phyloP scores from a whole-genome alignment of 2,329 filamentous ascomycete genomes.

The Pseudogymnoascus sp. region DNA sequence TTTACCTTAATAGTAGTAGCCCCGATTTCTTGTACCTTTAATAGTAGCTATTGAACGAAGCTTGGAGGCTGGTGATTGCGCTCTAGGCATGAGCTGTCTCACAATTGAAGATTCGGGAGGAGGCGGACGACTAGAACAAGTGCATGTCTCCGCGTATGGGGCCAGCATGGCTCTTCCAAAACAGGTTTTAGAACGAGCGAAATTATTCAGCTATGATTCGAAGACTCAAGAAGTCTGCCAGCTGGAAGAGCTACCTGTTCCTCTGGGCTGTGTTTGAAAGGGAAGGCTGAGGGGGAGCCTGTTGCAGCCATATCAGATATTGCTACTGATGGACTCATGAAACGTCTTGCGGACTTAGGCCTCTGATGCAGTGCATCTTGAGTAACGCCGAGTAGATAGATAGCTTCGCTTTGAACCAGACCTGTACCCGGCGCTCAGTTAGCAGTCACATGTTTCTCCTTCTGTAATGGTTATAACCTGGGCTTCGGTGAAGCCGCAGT shows the following conservation, averaged over 20 bases:
- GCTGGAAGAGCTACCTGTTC: background rate
- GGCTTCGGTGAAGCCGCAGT: no score
- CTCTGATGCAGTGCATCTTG: no score
- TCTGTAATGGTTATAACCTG: no score
- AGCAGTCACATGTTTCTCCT: no score
- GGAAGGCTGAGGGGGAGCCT: background rate
- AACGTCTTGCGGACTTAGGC: background rate
- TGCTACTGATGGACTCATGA: background rate
- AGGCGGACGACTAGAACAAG: background rate
- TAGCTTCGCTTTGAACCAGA: no score
- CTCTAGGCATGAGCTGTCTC: background rate
- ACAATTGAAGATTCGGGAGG: background rate
- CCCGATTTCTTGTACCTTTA: no score
- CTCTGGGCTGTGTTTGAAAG: background rate
- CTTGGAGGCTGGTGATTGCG: background rate
- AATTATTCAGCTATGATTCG: background rate
- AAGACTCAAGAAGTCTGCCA: background rate
- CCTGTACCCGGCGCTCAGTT: no score
- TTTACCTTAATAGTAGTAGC: no score
- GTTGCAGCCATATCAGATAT: background rate
- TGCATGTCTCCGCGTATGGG: background rate
- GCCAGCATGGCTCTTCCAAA: background rate
- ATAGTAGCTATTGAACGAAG: background rate
- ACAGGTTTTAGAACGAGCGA: background rate
- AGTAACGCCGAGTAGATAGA: no score